A percentile compares a stretch with the other conserved stretches of the same genome.
These are phyloP conservation scores for Xerocomus minutiporus DNA, from an alignment of 1,284 basidiomycete species.

Conservation along the genomic window DNA sequence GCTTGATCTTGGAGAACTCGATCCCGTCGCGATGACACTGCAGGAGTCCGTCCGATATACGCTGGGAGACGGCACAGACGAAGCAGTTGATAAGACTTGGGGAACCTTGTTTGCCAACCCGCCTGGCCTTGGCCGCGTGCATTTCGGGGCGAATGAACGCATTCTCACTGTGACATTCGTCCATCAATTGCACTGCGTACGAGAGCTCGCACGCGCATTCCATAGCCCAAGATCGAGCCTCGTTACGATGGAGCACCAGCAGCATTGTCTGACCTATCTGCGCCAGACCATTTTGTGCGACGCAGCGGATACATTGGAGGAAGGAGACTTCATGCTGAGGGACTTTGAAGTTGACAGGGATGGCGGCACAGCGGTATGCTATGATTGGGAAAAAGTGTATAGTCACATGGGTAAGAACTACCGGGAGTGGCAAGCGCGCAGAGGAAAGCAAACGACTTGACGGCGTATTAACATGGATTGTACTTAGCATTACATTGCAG, in stretches of 20 bases:
- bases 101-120: conserved; percentile 9
- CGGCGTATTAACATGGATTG: not conserved
- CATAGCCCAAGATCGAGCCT: conserved; percentile 2
- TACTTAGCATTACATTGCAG: not conserved
- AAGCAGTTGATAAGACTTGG: conserved; percentile 8
- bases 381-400: conserved; percentile 10
- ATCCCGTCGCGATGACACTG: conserved; percentile 10
- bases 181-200: conserved; percentile 11
- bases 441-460: not conserved
- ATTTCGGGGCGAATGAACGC: conserved; percentile 6
- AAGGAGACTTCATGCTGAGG: conserved; percentile 11
- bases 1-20: conserved; percentile 6
- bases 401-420: not conserved
- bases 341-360: conserved; percentile 5
- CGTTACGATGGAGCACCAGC: conserved; percentile 1
- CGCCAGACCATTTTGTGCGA: conserved; percentile 10
- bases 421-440: conserved; percentile 4
- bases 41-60: conserved; percentile 8
- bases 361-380: conserved; percentile 5
- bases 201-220: conserved; percentile 10
- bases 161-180: conserved; percentile 7
- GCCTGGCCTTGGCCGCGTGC: conserved; percentile 10
- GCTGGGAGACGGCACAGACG: conserved; percentile 5
- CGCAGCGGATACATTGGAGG: conserved; percentile 7
- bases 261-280: conserved; percentile 7